These are phyloP conservation scores for Afroboletus lepidellus DNA, from an alignment of 1,284 basidiomycete genomes.

Conservation along the genomic window DNA sequence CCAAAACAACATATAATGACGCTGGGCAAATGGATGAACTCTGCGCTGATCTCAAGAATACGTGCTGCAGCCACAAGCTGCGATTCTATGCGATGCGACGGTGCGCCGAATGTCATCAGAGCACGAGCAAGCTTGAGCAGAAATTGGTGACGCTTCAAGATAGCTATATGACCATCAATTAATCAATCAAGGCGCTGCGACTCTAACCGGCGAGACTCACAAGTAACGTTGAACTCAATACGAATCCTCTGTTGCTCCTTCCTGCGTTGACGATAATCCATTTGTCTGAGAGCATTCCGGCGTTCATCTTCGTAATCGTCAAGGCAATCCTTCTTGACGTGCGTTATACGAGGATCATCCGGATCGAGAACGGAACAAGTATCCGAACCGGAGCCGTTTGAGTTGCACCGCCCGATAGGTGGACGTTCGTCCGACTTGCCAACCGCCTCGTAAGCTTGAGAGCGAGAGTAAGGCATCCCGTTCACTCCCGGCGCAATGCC, in stretches of 20 bases:
- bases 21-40: conserved; percentile 77
- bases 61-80: conserved; percentile 73
- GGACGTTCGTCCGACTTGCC: conserved; percentile 6
- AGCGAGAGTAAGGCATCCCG: conserved; percentile 31
- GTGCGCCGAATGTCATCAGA: conserved; percentile 70
- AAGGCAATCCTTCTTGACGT: conserved; percentile 41
- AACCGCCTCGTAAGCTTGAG: conserved; percentile 20
- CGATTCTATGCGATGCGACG: conserved; percentile 69
- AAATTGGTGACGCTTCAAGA: conserved; percentile 58
- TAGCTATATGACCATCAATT: conserved; percentile 37
- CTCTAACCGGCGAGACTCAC: conserved; percentile 38
- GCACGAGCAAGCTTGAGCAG: conserved; percentile 62
- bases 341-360: conserved; percentile 54
- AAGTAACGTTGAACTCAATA: conserved; percentile 70
- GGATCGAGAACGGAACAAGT: conserved; percentile 47
- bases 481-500: conserved; percentile 31
- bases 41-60: conserved; percentile 81
- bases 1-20: conserved; percentile 84
- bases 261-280: conserved; percentile 64
- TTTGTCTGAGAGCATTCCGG: conserved; percentile 52
- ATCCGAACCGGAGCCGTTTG: conserved; percentile 28
- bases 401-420: conserved; percentile 14
- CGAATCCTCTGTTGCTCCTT: conserved; percentile 60
- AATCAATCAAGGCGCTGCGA: neutral
- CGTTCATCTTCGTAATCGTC: conserved; percentile 62